Evolutionary conservation across 2,329 filamentous ascomycete genomes (phyloP), one percentile per base, ranked within the genome.

Genomic region (Colletotrichum falcatum): DNA sequence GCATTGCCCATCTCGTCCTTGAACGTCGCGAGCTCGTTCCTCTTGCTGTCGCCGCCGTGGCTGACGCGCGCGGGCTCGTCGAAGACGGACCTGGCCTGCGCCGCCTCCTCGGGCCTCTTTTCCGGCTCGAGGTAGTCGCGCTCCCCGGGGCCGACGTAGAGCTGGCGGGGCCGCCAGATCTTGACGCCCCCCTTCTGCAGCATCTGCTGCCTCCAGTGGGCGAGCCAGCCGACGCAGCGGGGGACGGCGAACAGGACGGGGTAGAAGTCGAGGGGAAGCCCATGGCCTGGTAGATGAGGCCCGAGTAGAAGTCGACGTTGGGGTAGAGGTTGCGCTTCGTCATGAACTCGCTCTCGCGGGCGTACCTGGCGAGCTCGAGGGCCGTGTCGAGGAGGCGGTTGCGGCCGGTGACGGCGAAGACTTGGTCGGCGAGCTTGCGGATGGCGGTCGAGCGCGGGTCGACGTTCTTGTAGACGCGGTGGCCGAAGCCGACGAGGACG

Each of bases 401-500:
- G n/a, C 84, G 80, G 5, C 84, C 84, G 1, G 84, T 86, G 33
- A 86, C 83, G 54, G 80, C 77, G 75, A 86, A 86, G 26, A 86
- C 84, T 70, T 84, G 80, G 64, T 86, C 84, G 39, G 85, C 84
- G 1, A 87, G 81, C 71, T 82, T 77, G 6, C 82, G 80, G 71
- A 88, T 86, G 42, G 84, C 83, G 7, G 81, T 85, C 14, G 82
- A 84, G 3, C 87, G 83, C 5, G 87, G 87, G 71, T 88, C 87
- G 0, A 85, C 83, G 73, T 85, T 86, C 74, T 86, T 84, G 78
- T 87, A 87, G 30, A 87, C 83, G 28, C 86, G 82, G 77, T 89
- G 86, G 6, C 87, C 87, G 74, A 87, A 88, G 8, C 87, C 87
- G 33, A 87, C 86, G 2, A 89, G 81, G 9, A 87, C 83, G 9